A percentile compares a stretch with the other conserved stretches of the same genome.
phyloP scores from a whole-genome alignment of 2,329 filamentous ascomycete species.

The Ophiocordyceps robertsii region DNA sequence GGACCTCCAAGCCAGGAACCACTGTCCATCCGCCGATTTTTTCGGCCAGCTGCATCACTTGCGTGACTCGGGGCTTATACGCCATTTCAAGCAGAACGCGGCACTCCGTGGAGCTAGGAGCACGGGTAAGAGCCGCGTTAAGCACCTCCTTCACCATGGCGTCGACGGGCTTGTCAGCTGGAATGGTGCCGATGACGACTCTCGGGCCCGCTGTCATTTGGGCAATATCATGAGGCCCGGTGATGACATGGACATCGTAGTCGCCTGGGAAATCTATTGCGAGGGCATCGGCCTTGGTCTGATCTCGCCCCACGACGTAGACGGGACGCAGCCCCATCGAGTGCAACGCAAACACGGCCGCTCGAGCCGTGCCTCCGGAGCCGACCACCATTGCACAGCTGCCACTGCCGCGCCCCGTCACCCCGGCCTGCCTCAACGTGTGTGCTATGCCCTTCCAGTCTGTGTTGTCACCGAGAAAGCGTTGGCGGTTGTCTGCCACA shows the following conservation, averaged over 20 bases:
- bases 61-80: slow-evolving; percentile 77
- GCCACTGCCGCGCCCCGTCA: slow-evolving; percentile 23
- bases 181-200: slow-evolving; percentile 82
- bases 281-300: slow-evolving; percentile 53
- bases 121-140: slow-evolving; percentile 31
- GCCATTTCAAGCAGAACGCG: slow-evolving; percentile 85
- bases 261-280: slow-evolving; percentile 57
- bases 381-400: slow-evolving; percentile 68
- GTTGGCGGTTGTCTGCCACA: slow-evolving; percentile 27
- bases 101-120: slow-evolving; percentile 17
- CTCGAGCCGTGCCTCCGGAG: slow-evolving; percentile 81
- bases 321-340: slow-evolving; percentile 74
- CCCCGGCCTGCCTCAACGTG: slow-evolving; percentile 57
- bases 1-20: slow-evolving; percentile 76
- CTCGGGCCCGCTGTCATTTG: slow-evolving; percentile 34
- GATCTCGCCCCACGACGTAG: slow-evolving; percentile 71
- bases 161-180: slow-evolving; percentile 77
- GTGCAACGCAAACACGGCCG: slow-evolving; percentile 79
- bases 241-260: slow-evolving; percentile 58
- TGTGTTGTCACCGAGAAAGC: slow-evolving; percentile 78
- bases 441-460: slow-evolving; percentile 90
- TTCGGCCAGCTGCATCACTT: slow-evolving; percentile 71
- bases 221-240: slow-evolving; percentile 30
- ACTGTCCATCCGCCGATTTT: slow-evolving; percentile 62
- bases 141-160: slow-evolving; percentile 53